phyloP scores from a whole-genome alignment of 345 rosid genomes.

The Syzygium jambos region DNA sequence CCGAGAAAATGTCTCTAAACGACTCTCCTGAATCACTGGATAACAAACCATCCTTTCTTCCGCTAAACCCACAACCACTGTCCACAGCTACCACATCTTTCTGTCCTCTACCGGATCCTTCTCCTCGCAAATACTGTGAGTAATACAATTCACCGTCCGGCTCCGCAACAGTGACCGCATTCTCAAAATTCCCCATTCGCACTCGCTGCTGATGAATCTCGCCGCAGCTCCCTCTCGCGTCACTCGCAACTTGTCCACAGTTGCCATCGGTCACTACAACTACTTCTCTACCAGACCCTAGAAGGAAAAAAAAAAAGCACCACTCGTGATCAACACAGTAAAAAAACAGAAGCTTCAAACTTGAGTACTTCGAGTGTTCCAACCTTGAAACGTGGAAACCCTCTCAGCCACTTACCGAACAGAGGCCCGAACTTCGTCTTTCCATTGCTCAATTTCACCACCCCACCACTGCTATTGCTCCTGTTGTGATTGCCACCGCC shows the following conservation, averaged over 20 bases:
- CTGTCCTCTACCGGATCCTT: constrained; percentile 39
- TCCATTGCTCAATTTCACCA: background rate
- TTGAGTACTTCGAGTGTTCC: background rate
- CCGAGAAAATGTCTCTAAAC: constrained; percentile 61
- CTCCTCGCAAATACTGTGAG: constrained; percentile 34
- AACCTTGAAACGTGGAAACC: background rate
- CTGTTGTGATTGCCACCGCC: background rate
- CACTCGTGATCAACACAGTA: background rate
- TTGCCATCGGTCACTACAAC: constrained; percentile 35
- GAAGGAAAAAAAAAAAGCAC: background rate
- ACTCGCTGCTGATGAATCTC: constrained; percentile 13
- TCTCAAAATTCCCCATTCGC: constrained; percentile 15
- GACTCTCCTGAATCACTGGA: constrained; percentile 57
- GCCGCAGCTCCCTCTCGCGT: background rate
- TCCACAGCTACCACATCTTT: constrained; percentile 37
- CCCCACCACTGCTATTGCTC: background rate
- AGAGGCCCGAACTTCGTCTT: background rate
- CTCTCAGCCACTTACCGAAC: background rate
- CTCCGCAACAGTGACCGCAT: constrained; percentile 36
- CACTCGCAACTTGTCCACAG: constrained; percentile 13
- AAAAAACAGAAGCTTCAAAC: background rate
- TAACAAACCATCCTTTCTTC: constrained; percentile 52
- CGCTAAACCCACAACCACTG: constrained; percentile 57
- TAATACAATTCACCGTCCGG: constrained; percentile 45
- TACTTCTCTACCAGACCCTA: constrained; percentile 18